Conservation (phyloP, 2,329 filamentous ascomycete species). For the Leptosphaerulina australis region DNA sequence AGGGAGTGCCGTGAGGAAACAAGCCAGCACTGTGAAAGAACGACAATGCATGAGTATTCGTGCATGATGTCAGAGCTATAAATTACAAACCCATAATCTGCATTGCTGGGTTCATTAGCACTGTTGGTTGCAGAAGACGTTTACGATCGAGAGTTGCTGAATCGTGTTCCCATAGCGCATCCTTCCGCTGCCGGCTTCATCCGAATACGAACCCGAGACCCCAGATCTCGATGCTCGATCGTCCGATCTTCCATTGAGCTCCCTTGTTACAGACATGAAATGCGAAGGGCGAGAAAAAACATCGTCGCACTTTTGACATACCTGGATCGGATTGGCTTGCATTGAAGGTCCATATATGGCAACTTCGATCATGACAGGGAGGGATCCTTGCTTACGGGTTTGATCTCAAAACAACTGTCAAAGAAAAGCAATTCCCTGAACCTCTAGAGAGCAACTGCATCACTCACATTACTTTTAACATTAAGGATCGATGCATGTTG, state of each 20-base stretch:
- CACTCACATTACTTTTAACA: not conserved
- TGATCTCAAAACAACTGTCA: not conserved
- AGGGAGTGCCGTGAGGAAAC: not conserved
- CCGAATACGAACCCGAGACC: constrained; percentile 3
- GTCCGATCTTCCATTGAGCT: not conserved
- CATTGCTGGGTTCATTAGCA: no score
- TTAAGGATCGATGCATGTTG: not conserved
- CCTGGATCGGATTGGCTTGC: no score
- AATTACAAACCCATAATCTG: no score
- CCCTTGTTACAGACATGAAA: not conserved
- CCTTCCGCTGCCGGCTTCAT: not conserved
- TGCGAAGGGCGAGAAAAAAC: not conserved
- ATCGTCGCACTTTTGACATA: not conserved
- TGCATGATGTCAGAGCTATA: not conserved
- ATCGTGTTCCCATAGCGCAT: not conserved
- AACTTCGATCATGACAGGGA: no score
- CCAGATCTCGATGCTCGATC: constrained; percentile 2
- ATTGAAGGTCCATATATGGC: no score
- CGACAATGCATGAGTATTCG: not conserved
- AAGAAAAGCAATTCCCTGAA: not conserved
- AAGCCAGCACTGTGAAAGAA: not conserved
- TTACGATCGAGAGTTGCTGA: not conserved
- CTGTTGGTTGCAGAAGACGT: no score
- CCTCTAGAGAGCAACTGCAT: not conserved
- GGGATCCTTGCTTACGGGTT: no score